Percentiles rank a stretch among this genome's conserved stretches.
phyloP scores from a whole-genome alignment of 345 rosid genomes.

The Orychophragmus violaceus region DNA sequence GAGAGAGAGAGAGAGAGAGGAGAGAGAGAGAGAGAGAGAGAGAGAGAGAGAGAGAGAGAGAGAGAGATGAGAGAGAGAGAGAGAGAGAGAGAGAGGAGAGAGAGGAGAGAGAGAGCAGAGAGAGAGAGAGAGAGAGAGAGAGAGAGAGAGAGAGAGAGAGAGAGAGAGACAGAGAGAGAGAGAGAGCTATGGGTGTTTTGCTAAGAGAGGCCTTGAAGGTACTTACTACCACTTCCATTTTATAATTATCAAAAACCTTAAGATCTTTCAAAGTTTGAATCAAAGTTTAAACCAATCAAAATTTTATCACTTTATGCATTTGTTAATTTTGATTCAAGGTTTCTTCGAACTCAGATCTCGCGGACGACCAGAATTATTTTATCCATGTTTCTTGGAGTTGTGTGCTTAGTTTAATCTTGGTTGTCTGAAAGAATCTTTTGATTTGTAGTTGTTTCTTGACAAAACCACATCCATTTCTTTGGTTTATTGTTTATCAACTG shows the following conservation, averaged over 20 bases:
- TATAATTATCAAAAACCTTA: not conserved
- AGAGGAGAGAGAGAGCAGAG: too few relatives aligned
- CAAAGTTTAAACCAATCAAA: not conserved
- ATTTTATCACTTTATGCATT: not conserved
- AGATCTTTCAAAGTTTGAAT: not conserved
- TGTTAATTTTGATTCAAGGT: too few relatives aligned
- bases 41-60: too few relatives aligned
- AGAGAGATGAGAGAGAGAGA: too few relatives aligned
- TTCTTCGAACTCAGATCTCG: constrained; percentile 35
- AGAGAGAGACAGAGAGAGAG: not conserved
- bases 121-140: too few relatives aligned
- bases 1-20: not conserved
- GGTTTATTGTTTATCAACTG: constrained; percentile 26
- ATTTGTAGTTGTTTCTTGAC: constrained; percentile 36
- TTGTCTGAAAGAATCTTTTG: constrained; percentile 56
- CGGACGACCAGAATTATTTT: constrained; percentile 17
- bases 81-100: not conserved
- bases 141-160: too few relatives aligned
- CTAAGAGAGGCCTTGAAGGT: constrained; percentile 76
- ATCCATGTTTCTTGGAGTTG: constrained; percentile 46
- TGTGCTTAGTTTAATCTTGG: constrained; percentile 58
- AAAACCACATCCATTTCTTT: constrained; percentile 31
- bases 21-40: too few relatives aligned
- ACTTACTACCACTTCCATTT: too few relatives aligned
- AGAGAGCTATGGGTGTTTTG: constrained; percentile 70